Conservation (phyloP, 2,329 filamentous ascomycete species). For the Lasiodiplodia sp. region DNA sequence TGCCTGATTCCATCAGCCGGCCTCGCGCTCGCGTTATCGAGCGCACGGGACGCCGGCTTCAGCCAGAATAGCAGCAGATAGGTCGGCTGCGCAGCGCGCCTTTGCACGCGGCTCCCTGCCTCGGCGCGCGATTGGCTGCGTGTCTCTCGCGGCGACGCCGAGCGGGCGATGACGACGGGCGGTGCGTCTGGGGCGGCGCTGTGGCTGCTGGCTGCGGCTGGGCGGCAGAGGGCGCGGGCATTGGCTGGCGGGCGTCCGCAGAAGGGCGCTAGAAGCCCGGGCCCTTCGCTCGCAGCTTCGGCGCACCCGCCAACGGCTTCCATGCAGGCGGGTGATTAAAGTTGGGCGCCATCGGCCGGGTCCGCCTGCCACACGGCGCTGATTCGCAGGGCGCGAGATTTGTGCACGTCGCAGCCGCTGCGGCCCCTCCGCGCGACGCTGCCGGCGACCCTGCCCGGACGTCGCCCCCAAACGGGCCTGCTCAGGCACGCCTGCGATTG, state of each 20-base stretch:
- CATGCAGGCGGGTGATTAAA: conserved; percentile 28
- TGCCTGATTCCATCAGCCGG: conserved; percentile 26
- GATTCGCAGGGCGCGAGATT: conserved; percentile 20
- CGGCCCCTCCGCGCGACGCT: conserved; percentile 17
- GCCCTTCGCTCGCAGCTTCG: conserved; percentile 27
- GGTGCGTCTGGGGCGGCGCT: not conserved
- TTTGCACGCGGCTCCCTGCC: not conserved
- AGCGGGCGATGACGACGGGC: conserved; percentile 7
- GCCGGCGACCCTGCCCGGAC: conserved; percentile 18
- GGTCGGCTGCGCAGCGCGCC: not conserved
- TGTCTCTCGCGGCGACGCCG: conserved; percentile 22
- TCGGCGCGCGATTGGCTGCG: conserved; percentile 8
- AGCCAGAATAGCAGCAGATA: conserved; percentile 21
- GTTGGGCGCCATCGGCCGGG: conserved; percentile 25
- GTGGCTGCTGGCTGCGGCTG: conserved; percentile 14
- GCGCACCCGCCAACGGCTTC: conserved; percentile 28
- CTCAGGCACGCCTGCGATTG: conserved; percentile 21
- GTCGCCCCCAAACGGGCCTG: conserved; percentile 19
- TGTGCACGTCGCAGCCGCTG: conserved; percentile 22
- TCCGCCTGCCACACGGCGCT: conserved; percentile 11
- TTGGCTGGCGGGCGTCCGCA: conserved; percentile 7
- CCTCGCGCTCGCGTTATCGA: conserved; percentile 23
- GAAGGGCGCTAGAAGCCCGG: conserved; percentile 25
- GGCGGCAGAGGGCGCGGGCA: conserved; percentile 14
- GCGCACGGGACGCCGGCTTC: conserved; percentile 15